phyloP scores from a whole-genome alignment of 1,139 yeast genomes.

The Suhomyces ambrosiae region DNA sequence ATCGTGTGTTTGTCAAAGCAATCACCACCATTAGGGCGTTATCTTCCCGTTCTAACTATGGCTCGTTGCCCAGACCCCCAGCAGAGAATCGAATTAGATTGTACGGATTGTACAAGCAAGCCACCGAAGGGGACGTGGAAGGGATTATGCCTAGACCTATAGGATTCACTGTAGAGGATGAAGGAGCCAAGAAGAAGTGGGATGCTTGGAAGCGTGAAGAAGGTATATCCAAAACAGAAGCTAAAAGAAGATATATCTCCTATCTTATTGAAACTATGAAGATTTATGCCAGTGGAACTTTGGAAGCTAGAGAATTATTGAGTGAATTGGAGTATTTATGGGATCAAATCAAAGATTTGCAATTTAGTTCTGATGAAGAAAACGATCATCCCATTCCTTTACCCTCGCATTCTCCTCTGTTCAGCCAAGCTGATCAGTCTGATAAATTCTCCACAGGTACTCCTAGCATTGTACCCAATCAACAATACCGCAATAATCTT shows the following conservation, averaged over 20 bases:
- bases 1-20: constrained; percentile 79
- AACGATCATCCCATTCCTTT: constrained; percentile 25
- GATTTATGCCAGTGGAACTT: constrained; percentile 66
- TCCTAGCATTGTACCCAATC: constrained; percentile 37
- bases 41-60: constrained; percentile 66
- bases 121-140: constrained; percentile 82
- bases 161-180: constrained; percentile 63
- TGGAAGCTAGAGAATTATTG: constrained; percentile 67
- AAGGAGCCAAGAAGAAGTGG: constrained; percentile 74
- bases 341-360: constrained; percentile 70
- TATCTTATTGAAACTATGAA: constrained; percentile 74
- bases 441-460: constrained; percentile 44
- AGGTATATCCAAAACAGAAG: constrained; percentile 71
- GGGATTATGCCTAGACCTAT: constrained; percentile 67
- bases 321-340: constrained; percentile 70
- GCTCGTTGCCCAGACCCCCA: constrained; percentile 80
- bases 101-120: constrained; percentile 85
- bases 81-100: constrained; percentile 67
- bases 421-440: constrained; percentile 34
- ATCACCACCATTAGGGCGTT: constrained; percentile 75
- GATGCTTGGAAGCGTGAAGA: constrained; percentile 83
- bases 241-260: constrained; percentile 70
- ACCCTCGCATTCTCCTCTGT: constrained; percentile 43
- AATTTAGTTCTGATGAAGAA: constrained; percentile 36
- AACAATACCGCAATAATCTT: constrained; percentile 38